phyloP scores from a whole-genome alignment of 2,329 filamentous ascomycete species.

The Colletotrichum spinosum region DNA sequence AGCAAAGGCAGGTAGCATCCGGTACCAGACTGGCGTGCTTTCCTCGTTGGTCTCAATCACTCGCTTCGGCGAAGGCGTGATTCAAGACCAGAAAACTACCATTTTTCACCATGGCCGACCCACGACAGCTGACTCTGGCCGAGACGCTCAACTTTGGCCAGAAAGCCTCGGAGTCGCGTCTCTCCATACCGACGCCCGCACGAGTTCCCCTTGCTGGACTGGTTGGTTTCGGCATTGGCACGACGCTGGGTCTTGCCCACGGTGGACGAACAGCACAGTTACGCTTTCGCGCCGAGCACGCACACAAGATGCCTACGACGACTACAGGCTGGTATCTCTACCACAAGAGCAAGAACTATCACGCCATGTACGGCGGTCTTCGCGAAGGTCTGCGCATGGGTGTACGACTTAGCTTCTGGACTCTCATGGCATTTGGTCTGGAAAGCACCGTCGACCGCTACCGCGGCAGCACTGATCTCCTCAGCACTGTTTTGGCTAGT shows the following conservation, averaged over 20 bases:
- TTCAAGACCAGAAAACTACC: too few relatives aligned
- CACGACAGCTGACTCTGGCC: slow-evolving; percentile 16
- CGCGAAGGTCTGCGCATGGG: slow-evolving; percentile 84
- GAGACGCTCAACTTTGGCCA: slow-evolving; percentile 45
- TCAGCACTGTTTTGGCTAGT: slow-evolving; percentile 85
- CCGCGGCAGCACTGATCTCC: slow-evolving; percentile 76
- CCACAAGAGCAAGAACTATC: slow-evolving; percentile 97
- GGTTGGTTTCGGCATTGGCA: slow-evolving; percentile 75
- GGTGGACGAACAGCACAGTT: slow-evolving; percentile 81
- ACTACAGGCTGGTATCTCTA: slow-evolving; percentile 97
- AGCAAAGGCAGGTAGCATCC: not conserved
- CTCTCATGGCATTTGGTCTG: slow-evolving; percentile 79
- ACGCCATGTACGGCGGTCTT: slow-evolving; percentile 80
- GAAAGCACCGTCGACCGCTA: slow-evolving; percentile 88
- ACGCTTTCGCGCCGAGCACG: slow-evolving; percentile 94
- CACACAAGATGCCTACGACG: slow-evolving; percentile 87
- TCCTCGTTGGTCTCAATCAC: too few relatives aligned
- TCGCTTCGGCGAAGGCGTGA: too few relatives aligned
- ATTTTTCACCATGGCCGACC: slow-evolving; percentile 23
- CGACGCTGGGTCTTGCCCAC: slow-evolving; percentile 76
- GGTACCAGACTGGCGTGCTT: not conserved
- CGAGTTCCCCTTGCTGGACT: slow-evolving; percentile 75
- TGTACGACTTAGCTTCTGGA: slow-evolving; percentile 76
- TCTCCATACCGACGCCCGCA: slow-evolving; percentile 72
- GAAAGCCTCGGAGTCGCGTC: slow-evolving; percentile 54